Conservation (phyloP, 164 flowering plant species). For the Aristolochia californica region DNA sequence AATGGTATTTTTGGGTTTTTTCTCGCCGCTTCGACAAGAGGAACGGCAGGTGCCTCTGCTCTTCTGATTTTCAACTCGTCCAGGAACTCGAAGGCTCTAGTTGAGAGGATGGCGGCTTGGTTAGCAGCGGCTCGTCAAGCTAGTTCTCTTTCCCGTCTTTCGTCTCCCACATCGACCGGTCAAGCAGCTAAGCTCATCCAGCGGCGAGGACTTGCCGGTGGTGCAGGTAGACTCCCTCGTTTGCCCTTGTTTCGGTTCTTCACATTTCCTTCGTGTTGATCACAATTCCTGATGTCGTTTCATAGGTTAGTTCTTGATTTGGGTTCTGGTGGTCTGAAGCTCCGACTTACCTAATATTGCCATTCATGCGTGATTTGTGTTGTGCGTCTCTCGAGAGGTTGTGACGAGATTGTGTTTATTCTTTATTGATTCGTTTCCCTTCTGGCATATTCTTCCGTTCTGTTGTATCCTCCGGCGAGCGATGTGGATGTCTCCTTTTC, state of each 20-base stretch:
- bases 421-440: no score
- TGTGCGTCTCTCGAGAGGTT: no score
- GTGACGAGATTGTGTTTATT: no score
- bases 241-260: not conserved
- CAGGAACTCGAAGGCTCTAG: not conserved
- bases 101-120: slow-evolving; percentile 18
- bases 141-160: slow-evolving; percentile 15
- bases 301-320: not conserved
- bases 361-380: not conserved
- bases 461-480: no score
- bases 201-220: slow-evolving; percentile 68
- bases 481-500: no score
- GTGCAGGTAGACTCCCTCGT: slow-evolving; percentile 30
- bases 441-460: no score
- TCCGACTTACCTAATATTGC: not conserved
- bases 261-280: not conserved
- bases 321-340: not conserved
- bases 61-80: no score
- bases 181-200: slow-evolving; percentile 29
- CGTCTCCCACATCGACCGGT: slow-evolving; percentile 14
- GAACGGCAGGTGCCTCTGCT: no score
- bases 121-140: slow-evolving; percentile 23
- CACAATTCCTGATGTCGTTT: not conserved
- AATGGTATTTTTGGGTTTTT: no score
- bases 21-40: no score